Conservation (phyloP, 1,284 basidiomycete species). For the Termitomyces sp. region DNA sequence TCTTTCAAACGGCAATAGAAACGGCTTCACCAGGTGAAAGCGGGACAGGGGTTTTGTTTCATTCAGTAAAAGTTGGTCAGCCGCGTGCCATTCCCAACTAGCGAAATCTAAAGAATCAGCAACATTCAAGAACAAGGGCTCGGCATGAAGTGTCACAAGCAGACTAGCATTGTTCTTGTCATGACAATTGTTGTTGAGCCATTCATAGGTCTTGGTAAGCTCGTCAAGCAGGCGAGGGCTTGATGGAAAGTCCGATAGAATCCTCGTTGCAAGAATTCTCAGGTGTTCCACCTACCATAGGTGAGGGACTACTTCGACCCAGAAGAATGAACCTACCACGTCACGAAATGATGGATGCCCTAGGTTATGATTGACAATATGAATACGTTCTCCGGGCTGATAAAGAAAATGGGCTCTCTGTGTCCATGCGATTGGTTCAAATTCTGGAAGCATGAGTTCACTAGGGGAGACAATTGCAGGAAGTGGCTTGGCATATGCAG, state of each 20-base stretch:
- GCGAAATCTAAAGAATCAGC: constrained; percentile 21
- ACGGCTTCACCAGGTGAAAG: constrained; percentile 24
- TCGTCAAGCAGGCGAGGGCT: constrained; percentile 27
- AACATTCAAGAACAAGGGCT: constrained; percentile 37
- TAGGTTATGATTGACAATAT: constrained; percentile 30
- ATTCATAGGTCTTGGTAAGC: constrained; percentile 34
- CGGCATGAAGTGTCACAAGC: constrained; percentile 16
- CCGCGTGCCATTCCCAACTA: constrained; percentile 31
- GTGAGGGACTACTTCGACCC: neutral
- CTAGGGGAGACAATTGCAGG: constrained; percentile 32
- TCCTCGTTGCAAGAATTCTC: constrained; percentile 21
- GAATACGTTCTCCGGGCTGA: constrained; percentile 27
- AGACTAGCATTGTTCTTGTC: constrained; percentile 14
- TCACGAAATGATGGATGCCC: constrained; percentile 35
- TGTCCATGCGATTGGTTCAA: constrained; percentile 40
- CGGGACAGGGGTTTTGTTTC: constrained; percentile 22
- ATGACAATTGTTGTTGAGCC: constrained; percentile 26
- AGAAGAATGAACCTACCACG: constrained; percentile 32
- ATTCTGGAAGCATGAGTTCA: constrained; percentile 31
- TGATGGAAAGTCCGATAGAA: constrained; percentile 24
- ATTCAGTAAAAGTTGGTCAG: constrained; percentile 31
- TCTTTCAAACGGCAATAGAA: constrained; percentile 27
- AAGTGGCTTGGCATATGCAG: constrained; percentile 22
- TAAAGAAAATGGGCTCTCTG: constrained; percentile 32
- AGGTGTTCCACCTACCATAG: constrained; percentile 35